Base-by-base conservation (phyloP, 768 basidiomycete species). In the Lepiota venenata region DNA sequence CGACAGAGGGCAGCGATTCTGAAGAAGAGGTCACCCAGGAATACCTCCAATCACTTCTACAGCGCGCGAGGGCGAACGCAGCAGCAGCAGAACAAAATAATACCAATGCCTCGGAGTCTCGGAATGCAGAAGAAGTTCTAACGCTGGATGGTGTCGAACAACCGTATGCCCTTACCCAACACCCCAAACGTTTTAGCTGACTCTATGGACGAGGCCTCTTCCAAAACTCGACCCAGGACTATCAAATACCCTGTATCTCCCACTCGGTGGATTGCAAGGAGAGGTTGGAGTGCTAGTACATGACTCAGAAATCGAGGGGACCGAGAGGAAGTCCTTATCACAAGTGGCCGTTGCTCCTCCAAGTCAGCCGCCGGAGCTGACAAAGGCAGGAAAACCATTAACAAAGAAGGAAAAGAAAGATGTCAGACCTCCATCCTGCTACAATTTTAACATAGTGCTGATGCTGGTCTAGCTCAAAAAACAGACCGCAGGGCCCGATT, bases 401-500 rank as follows among this genome's bases (percentile, higher is more conserved):
- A 92, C 87, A 12, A 91, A 83, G 64, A 87, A 77, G 59, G 76
- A 90, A 66, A 79, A 75, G 68, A 90, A 85, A 69, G 84, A 81
- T 58, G 90, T 91, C 60, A 42, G 78, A 18, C 50, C 7, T 10
- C 12, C 40, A 25, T 39, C 25, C 11, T 58, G 53, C n/a, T 3
- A 10, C 37, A 10, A 39, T 9, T 9, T 3, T 11, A 18, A 37
- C 25, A 18, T 21, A 21, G 38, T 22, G 15, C 52, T 49, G 7
- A 39, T 15, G n/a, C 10, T n/a, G 16, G 41, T 46, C 29, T 46
- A 94, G 92, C 64, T 86, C 42, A 85, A 80, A 64, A 79, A 78
- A 25, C 77, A 79, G 61, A 93, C 91, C 1, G 81, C 91, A 4
- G 92, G 93, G 0, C 78, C 83, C 42, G 79, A 80, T 52, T 96